Evolutionary conservation across 495 filamentous ascomycete species (phyloP).

Genomic region (Xylaria sp.): DNA sequence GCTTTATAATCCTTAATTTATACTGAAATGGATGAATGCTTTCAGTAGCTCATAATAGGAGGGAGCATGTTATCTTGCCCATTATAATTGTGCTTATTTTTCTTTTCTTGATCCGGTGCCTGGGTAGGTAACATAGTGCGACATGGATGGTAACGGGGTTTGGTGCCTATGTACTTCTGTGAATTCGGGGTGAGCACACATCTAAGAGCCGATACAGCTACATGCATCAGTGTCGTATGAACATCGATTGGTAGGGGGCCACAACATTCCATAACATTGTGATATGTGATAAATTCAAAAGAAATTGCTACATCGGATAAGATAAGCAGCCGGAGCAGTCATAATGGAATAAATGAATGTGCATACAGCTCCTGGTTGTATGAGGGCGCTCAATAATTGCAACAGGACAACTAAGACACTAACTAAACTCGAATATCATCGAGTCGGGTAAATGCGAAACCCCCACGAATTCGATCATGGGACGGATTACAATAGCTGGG

Average conservation of each 20-base stretch:
- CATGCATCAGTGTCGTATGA: background rate
- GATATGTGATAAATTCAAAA: constrained; percentile 5
- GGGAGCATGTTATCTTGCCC: background rate
- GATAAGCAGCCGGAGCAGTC: background rate
- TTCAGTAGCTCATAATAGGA: background rate
- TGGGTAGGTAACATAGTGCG: background rate
- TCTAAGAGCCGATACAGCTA: background rate
- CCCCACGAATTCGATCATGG: constrained; percentile 23
- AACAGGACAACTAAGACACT: background rate
- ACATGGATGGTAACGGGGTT: background rate
- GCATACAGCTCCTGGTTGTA: background rate
- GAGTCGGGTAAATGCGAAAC: constrained; percentile 10
- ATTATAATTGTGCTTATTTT: background rate
- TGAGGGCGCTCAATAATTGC: background rate
- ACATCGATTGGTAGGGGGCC: background rate
- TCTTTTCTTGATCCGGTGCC: background rate
- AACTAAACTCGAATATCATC: background rate
- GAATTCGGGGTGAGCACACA: background rate
- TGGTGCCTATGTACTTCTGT: background rate
- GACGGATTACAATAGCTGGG: constrained; percentile 23
- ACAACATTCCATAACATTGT: background rate
- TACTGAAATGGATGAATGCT: background rate
- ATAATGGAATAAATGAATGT: background rate
- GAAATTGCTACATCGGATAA: background rate
- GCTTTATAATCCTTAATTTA: background rate